phyloP scores from a whole-genome alignment of 805 yeast species.

The Cyberlindnera samutprakarnensis region DNA sequence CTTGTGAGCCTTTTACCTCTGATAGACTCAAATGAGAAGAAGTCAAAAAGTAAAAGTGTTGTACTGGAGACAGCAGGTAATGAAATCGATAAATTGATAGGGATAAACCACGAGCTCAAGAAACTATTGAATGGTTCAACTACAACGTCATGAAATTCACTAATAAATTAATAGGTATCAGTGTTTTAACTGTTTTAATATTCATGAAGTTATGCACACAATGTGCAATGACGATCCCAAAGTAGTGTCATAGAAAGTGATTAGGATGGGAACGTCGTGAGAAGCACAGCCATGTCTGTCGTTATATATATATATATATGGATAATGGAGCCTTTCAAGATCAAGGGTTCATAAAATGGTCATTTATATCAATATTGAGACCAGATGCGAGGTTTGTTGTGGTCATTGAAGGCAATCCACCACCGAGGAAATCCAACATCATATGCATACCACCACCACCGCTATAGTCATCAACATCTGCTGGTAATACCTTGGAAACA shows the following conservation, averaged over 20 bases:
- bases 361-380: conserved; percentile 21
- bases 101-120: conserved; percentile 13
- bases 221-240: too few species aligned
- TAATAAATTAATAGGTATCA: too few species aligned
- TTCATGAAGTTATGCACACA: too few species aligned
- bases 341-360: conserved; percentile 13
- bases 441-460: conserved; percentile 91
- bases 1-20: conserved; percentile 15
- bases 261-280: too few species aligned
- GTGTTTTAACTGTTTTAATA: too few species aligned
- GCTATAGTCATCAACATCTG: conserved; percentile 83
- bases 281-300: too few species aligned
- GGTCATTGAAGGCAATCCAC: conserved; percentile 45
- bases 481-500: conserved; percentile 80
- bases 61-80: conserved; percentile 17
- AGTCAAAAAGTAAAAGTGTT: conserved; percentile 13
- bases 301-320: not conserved
- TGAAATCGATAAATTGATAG: conserved; percentile 13
- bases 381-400: conserved; percentile 29
- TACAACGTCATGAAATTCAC: too few species aligned
- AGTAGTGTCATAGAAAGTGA: too few species aligned
- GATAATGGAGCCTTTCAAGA: too few species aligned
- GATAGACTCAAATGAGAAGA: conserved; percentile 2
- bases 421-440: conserved; percentile 85
- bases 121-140: conserved; percentile 2